Percentiles rank a stretch among this genome's conserved stretches.
Conservation (phyloP, 768 basidiomycete genomes). For the Tubosaeta sp. region DNA sequence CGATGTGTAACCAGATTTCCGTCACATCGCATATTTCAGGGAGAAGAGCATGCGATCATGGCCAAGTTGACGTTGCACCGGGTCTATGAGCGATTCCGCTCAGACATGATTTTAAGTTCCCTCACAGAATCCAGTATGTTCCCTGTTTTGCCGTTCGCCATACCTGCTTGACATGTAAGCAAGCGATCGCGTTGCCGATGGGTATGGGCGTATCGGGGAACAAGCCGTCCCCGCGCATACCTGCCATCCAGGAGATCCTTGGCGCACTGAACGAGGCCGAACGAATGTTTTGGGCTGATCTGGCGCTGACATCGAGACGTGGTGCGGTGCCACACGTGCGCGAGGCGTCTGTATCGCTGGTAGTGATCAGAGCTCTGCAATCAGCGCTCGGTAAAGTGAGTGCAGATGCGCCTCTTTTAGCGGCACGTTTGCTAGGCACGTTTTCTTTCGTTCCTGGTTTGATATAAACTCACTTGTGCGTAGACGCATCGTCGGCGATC, state of each 20-base stretch:
- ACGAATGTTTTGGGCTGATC: constrained; percentile 60
- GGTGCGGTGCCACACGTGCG: constrained; percentile 72
- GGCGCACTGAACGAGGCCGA: constrained; percentile 64
- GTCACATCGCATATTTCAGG: constrained; percentile 36
- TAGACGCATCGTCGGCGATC: constrained; percentile 73
- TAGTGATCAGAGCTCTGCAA: constrained; percentile 70
- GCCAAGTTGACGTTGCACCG: constrained; percentile 76
- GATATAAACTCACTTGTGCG: not conserved
- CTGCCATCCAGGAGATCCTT: constrained; percentile 55
- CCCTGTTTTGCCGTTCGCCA: not conserved
- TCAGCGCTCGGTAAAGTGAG: constrained; percentile 69
- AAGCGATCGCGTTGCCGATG: constrained; percentile 84
- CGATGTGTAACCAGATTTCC: not conserved
- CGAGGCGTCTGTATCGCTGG: constrained; percentile 67
- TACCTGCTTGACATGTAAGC: constrained; percentile 7
- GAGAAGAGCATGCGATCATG: constrained; percentile 69
- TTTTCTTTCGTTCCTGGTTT: not conserved
- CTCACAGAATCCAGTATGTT: constrained; percentile 83
- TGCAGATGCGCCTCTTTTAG: constrained; percentile 46
- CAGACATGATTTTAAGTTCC: constrained; percentile 88
- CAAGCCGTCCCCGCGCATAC: constrained; percentile 33
- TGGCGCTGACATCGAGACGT: constrained; percentile 48
- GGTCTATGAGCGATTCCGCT: constrained; percentile 71
- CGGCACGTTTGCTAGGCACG: constrained; percentile 62
- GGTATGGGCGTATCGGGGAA: constrained; percentile 67